phyloP scores from a whole-genome alignment of 805 yeast genomes.

The Ogataea ganodermae region DNA sequence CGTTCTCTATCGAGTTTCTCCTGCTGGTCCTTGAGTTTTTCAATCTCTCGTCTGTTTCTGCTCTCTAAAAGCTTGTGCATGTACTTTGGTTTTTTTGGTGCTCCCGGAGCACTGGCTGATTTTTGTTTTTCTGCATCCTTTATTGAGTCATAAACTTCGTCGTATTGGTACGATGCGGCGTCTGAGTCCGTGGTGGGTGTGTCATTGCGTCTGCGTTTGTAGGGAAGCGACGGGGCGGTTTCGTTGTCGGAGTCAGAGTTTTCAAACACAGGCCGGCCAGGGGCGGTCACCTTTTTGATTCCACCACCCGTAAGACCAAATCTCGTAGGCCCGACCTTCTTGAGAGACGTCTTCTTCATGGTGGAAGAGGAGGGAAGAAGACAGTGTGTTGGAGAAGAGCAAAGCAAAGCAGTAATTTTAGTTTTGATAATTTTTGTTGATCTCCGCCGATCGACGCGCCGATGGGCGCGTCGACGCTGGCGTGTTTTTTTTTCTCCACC shows the following conservation, averaged over 20 bases:
- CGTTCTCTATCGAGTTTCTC: constrained; percentile 40
- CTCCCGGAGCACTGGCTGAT: constrained; percentile 8
- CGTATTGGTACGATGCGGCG: constrained; percentile 39
- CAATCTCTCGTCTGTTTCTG: constrained; percentile 46
- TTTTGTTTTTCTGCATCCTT: constrained; percentile 30
- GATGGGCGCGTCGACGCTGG: background rate
- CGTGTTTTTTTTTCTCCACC: background rate
- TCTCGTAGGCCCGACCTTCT: background rate
- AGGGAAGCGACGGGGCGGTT: constrained; percentile 1
- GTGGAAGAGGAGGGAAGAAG: background rate
- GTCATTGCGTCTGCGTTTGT: background rate
- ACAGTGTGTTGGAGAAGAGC: background rate
- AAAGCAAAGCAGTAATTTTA: too few relatives aligned
- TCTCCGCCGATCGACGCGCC: background rate
- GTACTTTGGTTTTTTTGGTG: constrained; percentile 34
- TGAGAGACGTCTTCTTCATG: constrained; percentile 2
- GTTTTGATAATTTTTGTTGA: too few relatives aligned
- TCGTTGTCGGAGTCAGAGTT: constrained; percentile 3
- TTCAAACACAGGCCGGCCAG: background rate
- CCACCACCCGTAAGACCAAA: too few relatives aligned
- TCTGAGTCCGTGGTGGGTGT: background rate
- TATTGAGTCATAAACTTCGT: constrained; percentile 49
- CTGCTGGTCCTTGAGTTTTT: constrained; percentile 42
- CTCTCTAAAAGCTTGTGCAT: constrained; percentile 46
- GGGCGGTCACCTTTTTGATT: too few relatives aligned